A percentile compares a stretch with the other conserved stretches of the same genome.
These are phyloP conservation scores for Pholiota molesta DNA, from an alignment of 768 basidiomycete genomes.

Conservation along the genomic window DNA sequence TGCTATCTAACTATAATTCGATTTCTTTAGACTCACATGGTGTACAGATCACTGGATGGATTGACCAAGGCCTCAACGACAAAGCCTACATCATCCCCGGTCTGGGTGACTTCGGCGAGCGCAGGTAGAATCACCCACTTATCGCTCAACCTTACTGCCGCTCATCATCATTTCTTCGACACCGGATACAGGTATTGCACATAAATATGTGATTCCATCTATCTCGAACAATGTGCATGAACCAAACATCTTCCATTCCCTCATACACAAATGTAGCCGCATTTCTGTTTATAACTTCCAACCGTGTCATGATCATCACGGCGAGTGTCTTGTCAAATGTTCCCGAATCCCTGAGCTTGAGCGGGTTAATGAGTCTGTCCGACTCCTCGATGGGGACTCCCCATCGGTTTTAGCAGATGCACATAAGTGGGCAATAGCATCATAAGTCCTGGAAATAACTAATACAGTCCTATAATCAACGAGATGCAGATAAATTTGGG, in stretches of 20 bases:
- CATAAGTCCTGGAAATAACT: no score
- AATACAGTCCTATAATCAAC: neutral
- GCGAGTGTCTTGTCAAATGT: no score
- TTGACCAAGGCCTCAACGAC: constrained; percentile 90
- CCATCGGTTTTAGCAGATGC: no score
- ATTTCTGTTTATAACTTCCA: no score
- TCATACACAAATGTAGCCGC: neutral
- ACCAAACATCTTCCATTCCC: neutral
- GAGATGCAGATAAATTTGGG: neutral
- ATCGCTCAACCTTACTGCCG: neutral
- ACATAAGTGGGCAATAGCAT: no score
- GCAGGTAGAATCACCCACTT: constrained; percentile 52
- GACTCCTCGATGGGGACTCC: no score
- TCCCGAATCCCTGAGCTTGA: no score
- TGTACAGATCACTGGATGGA: constrained; percentile 89
- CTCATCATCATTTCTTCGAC: neutral
- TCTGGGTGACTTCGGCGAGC: constrained; percentile 96
- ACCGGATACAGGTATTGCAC: constrained; percentile 14
- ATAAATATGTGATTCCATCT: constrained; percentile 2
- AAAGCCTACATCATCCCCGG: constrained; percentile 92
- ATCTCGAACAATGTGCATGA: neutral
- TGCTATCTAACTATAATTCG: neutral
- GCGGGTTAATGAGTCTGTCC: no score
- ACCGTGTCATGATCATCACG: neutral
- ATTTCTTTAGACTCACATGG: neutral